Evolutionary conservation across 2,329 filamentous ascomycete genomes (phyloP), one percentile per base, ranked within the genome.

Genomic region (Lizonia empirigonia): DNA sequence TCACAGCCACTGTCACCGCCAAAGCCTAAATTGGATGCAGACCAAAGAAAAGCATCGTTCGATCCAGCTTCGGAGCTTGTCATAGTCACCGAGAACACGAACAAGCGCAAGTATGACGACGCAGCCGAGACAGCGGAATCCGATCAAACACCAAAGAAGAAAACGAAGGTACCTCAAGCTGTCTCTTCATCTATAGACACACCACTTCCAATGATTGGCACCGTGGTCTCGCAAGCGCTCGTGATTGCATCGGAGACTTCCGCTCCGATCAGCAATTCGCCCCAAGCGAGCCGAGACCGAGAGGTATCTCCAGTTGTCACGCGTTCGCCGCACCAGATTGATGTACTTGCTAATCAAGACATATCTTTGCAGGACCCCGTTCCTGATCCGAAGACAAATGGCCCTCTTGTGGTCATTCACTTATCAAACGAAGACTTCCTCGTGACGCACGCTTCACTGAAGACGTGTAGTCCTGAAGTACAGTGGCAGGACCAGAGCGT

Each of bases 81-180:
- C 1, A 5, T 4, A 12, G 6, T 12, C 10, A 22, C 29, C n/a
- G 23, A 33, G 16, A 30, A 27, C n/a, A 12, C 15, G 8, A 39
- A 39, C 44, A 54, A 48, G 36, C 50, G 47, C 37, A 57, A 55
- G 22, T 15, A 34, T 24, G 35, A 53, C 39, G 51, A 40, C 49
- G 27, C 36, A 45, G 10, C 13, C 8, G 33, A 32, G 32, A 24
- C 44, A 23, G n/a, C 44, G 30, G 29, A 42, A 13, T 1, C 9
- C 7, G 40, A 49, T 33, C 59, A 58, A 58, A 59, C 50, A 26
- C 15, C 16, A 7, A 48, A 47, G 16, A 55, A 50, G 24, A 23
- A 9, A 22, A 55, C 22, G 12, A 35, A 20, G n/a, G 15, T n/a
- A 2, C 4, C 2, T 6, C 20, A 16, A 35, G 16, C 18, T 2